A percentile compares a stretch with the other conserved stretches of the same genome.
Evolutionary conservation across 2,329 filamentous ascomycete genomes (phyloP).

Genomic region (Colletotrichum simmondsii): DNA sequence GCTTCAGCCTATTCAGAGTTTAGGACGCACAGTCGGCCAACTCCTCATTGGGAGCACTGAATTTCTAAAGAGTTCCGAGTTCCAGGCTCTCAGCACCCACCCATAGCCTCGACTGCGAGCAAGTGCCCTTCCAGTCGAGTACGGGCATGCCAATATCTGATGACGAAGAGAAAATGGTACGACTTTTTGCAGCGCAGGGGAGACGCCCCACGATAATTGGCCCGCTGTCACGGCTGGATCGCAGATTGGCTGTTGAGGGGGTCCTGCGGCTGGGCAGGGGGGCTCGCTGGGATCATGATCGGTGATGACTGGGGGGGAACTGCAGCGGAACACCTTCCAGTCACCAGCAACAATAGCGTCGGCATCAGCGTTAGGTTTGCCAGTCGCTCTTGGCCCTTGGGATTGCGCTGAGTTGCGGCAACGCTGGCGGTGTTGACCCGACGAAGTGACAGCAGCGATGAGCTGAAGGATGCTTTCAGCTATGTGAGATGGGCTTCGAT

Average conservation of each 20-base stretch:
- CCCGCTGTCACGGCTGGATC: slow-evolving; percentile 37
- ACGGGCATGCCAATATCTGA: slow-evolving; percentile 32
- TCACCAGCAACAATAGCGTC: slow-evolving; percentile 1
- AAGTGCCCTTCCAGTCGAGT: slow-evolving; percentile 19
- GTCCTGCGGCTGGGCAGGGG: slow-evolving; percentile 28
- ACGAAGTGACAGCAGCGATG: slow-evolving; percentile 3
- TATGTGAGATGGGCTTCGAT: neutral
- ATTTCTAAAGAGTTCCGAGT: neutral
- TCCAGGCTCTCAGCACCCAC: neutral
- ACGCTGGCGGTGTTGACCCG: neutral
- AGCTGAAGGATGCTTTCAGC: neutral
- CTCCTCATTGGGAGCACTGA: neutral
- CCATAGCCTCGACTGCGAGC: slow-evolving; percentile 24
- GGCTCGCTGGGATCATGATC: slow-evolving; percentile 16
- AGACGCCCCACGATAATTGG: slow-evolving; percentile 35
- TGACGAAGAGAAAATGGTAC: slow-evolving; percentile 36
- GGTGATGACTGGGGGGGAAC: neutral
- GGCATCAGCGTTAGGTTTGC: neutral
- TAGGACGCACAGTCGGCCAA: neutral
- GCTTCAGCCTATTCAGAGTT: neutral
- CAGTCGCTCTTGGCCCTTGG: neutral
- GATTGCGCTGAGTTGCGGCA: neutral
- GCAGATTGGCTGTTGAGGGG: slow-evolving; percentile 35
- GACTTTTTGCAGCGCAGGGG: slow-evolving; percentile 36
- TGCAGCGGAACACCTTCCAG: slow-evolving; percentile 15